Conservation (phyloP, 2,329 filamentous ascomycete species). For the Onygena corvina region DNA sequence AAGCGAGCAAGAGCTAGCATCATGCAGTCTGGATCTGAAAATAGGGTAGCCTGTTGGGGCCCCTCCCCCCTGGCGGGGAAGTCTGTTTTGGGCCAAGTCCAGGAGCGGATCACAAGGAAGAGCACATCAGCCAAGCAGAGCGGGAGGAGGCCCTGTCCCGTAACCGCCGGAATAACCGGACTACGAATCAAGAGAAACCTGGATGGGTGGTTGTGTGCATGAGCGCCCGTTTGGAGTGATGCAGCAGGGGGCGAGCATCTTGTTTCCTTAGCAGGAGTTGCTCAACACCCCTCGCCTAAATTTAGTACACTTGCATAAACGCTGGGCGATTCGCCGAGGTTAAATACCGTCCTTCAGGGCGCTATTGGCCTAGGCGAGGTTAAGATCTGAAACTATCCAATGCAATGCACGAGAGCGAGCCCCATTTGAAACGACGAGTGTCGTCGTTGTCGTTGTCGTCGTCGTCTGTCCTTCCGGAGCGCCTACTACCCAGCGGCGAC, state of each 20-base stretch:
- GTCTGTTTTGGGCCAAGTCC: conserved; percentile 1
- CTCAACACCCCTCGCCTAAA: background rate
- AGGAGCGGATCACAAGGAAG: background rate
- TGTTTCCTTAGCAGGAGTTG: background rate
- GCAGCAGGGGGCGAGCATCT: background rate
- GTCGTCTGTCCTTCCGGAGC: background rate
- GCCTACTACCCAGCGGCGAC: background rate
- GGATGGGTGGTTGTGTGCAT: conserved; percentile 2
- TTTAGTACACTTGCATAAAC: background rate
- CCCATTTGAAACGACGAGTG: background rate
- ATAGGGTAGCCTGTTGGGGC: background rate
- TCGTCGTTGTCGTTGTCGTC: background rate
- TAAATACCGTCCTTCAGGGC: background rate
- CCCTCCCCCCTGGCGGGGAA: conserved; percentile 1
- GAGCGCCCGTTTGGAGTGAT: background rate
- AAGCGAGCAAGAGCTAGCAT: conserved; percentile 2
- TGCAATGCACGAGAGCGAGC: background rate
- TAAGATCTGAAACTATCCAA: background rate
- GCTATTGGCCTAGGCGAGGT: background rate
- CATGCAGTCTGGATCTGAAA: conserved; percentile 1
- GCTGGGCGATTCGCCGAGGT: background rate
- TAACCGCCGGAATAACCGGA: background rate
- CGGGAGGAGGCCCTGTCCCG: background rate
- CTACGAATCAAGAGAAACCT: background rate
- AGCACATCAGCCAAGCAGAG: conserved; percentile 1